A percentile compares a stretch with the other conserved stretches of the same genome.
Evolutionary conservation across 2,329 filamentous ascomycete genomes (phyloP).

Genomic region (Fusarium nematophilum): DNA sequence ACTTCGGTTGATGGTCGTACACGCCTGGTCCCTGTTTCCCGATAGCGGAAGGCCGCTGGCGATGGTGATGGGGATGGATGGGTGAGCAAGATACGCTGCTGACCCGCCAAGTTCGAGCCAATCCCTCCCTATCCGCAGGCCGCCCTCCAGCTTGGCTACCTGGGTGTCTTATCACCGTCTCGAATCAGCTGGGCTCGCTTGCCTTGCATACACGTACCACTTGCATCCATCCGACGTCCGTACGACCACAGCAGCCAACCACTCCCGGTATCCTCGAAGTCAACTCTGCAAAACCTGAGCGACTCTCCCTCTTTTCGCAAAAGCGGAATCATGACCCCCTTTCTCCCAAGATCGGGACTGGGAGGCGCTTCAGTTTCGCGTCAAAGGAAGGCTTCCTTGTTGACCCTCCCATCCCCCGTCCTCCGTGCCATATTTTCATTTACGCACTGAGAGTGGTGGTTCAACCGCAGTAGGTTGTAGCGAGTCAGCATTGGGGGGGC

Average conservation of each 20-base stretch:
- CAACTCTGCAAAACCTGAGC: constrained; percentile 15
- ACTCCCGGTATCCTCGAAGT: constrained; percentile 19
- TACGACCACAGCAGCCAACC: constrained; percentile 19
- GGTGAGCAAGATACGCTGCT: no score
- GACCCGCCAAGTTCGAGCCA: no score
- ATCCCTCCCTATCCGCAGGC: constrained; percentile 14
- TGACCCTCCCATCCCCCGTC: constrained; percentile 24
- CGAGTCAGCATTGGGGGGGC: constrained; percentile 37
- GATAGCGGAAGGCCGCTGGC: not conserved
- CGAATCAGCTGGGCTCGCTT: constrained; percentile 30
- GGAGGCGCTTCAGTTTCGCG: constrained; percentile 37
- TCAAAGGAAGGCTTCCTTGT: constrained; percentile 23
- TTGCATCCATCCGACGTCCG: no score
- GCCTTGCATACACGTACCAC: constrained; percentile 12
- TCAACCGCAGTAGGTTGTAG: constrained; percentile 24
- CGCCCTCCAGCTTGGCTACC: no score
- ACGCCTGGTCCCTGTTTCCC: constrained; percentile 13
- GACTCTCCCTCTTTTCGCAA: constrained; percentile 18
- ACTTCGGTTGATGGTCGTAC: constrained; percentile 2
- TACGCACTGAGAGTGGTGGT: constrained; percentile 24
- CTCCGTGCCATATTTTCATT: constrained; percentile 27
- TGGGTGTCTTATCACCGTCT: constrained; percentile 33
- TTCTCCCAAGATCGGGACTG: constrained; percentile 18
- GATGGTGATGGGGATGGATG: not conserved
- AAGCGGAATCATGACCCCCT: constrained; percentile 9